Conservation (phyloP, 2,329 filamentous ascomycete genomes). For the Penicillium sp. region DNA sequence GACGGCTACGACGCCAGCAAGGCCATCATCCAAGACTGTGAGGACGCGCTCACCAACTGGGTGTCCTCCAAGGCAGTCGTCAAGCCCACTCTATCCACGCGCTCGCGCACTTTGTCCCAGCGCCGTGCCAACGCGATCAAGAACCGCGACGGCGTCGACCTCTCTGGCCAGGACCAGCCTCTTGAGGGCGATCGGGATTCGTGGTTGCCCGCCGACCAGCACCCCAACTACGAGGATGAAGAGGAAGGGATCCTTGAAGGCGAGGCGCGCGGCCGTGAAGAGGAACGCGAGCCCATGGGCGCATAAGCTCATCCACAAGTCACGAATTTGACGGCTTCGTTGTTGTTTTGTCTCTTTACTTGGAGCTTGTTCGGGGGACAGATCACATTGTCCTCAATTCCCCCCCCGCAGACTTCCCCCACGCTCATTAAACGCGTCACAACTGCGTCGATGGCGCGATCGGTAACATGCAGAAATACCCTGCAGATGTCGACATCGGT, state of each 20-base stretch:
- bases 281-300: slow-evolving; percentile 34
- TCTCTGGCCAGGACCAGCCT: slow-evolving; percentile 77
- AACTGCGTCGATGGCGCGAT: slow-evolving; percentile 2
- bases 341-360: background rate
- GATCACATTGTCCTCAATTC: background rate
- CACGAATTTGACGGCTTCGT: slow-evolving; percentile 14
- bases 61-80: slow-evolving; percentile 87
- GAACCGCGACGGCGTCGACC: slow-evolving; percentile 72
- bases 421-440: slow-evolving; percentile 1
- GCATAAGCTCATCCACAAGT: slow-evolving; percentile 9
- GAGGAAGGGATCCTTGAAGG: slow-evolving; percentile 35
- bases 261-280: slow-evolving; percentile 36
- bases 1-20: slow-evolving; percentile 98
- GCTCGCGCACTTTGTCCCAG: slow-evolving; percentile 82
- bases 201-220: slow-evolving; percentile 74
- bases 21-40: slow-evolving; percentile 97
- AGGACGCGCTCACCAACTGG: slow-evolving; percentile 97
- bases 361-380: background rate
- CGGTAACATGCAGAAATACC: background rate
- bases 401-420: background rate
- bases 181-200: slow-evolving; percentile 72
- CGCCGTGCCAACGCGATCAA: slow-evolving; percentile 73
- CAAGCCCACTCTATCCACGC: slow-evolving; percentile 79
- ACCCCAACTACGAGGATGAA: slow-evolving; percentile 47
- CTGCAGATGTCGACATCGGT: background rate